Evolutionary conservation across 1,284 basidiomycete species (phyloP).

Genomic region (Malassezia vespertilionis): DNA sequence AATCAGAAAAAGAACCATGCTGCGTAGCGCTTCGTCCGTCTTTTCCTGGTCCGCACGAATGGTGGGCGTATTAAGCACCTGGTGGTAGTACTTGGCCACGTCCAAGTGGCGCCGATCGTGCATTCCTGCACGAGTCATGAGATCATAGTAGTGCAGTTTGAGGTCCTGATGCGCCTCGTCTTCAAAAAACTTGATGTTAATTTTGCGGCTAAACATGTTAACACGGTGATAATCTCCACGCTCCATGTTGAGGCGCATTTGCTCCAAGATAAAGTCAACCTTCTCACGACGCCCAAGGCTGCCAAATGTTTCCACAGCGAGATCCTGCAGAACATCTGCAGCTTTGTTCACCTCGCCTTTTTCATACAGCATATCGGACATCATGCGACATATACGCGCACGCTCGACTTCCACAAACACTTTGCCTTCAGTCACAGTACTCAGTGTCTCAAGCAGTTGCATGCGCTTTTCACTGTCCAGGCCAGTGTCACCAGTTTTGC

Average conservation of each 20-base stretch:
- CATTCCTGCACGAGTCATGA: slow-evolving; percentile 89
- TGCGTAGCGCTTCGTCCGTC: slow-evolving; percentile 48
- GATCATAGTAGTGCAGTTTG: slow-evolving; percentile 86
- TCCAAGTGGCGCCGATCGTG: slow-evolving; percentile 78
- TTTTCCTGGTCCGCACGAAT: slow-evolving; percentile 59
- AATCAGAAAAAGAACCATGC: slow-evolving; percentile 87
- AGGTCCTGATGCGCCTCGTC: slow-evolving; percentile 81
- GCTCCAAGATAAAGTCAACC: slow-evolving; percentile 94
- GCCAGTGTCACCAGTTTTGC: slow-evolving; percentile 29
- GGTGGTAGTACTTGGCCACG: slow-evolving; percentile 86
- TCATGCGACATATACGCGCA: slow-evolving; percentile 59
- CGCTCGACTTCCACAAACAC: slow-evolving; percentile 95
- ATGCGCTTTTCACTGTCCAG: slow-evolving; percentile 22
- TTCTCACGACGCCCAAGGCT: slow-evolving; percentile 97
- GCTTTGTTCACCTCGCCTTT: slow-evolving; percentile 36
- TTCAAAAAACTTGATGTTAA: slow-evolving; percentile 86
- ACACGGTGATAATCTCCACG: slow-evolving; percentile 73
- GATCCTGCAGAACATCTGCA: slow-evolving; percentile 60
- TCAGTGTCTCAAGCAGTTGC: slow-evolving; percentile 59
- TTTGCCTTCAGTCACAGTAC: slow-evolving; percentile 93
- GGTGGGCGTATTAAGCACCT: slow-evolving; percentile 87
- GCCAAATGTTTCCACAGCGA: slow-evolving; percentile 97
- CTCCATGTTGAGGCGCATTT: slow-evolving; percentile 84
- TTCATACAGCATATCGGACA: slow-evolving; percentile 33
- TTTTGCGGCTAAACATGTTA: slow-evolving; percentile 78